Evolutionary conservation across 2,329 filamentous ascomycete species (phyloP), one percentile per base, ranked within the genome.

Genomic region (Penicillium sp.): DNA sequence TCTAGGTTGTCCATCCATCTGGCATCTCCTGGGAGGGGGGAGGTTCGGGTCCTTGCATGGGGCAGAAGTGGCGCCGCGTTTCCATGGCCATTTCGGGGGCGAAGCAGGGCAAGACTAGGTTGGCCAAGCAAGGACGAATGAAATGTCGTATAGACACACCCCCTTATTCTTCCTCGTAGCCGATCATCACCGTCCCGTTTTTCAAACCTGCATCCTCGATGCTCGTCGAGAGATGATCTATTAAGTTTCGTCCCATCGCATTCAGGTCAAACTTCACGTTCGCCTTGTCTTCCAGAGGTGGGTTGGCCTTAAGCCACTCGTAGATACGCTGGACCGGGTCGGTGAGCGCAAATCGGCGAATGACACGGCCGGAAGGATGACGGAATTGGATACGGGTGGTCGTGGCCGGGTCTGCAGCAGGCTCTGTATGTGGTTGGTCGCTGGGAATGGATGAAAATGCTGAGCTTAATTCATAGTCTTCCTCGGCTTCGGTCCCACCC

Each of bases 161-260:
- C n/a, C n/a, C 18, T 26, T 68, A 77, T 9, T 83, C 80, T 70
- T 90, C 87, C 51, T 89, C 73, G 66, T 91, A 95, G 71, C 97
- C 94, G 61, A 99, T 87, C 90, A 97, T 97, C 7, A 99, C 88
- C 0, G 91, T 96, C 3, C 89, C 91, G 67, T 95, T 93, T 78
- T 94, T 96, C 63, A 99, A 73, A 0, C 92, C 91, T 0, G 88
- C 90, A 66, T 91, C 87, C 60, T 84, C 84, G 54, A 99, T 89
- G 1, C 85, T 90, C 58, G 81, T 76, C 41, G 91, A 87, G 42
- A 97, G 77, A 48, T 80, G 75, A 15, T 88, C 86, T 34, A 97
- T 88, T 52, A 99, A 75, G 65, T 99, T 94, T 67, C 87, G 88
- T 41, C 91, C 90, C 84, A 96, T 88, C 56, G 84, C 84, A 70